phyloP scores from a whole-genome alignment of 192 early-diverging fungal genomes.

The Chytriomyces sp. region DNA sequence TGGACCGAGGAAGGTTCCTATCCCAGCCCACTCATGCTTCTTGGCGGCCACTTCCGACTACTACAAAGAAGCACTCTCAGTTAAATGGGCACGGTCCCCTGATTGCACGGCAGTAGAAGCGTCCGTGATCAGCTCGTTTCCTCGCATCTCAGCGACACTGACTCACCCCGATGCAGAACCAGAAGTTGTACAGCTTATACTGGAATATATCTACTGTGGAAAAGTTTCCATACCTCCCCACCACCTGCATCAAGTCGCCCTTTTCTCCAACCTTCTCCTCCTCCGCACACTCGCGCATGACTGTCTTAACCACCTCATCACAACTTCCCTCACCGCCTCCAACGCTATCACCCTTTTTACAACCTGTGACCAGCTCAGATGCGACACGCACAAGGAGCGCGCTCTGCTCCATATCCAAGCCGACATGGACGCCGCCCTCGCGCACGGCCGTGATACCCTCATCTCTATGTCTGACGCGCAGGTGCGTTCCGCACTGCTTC shows the following conservation, averaged over 20 bases:
- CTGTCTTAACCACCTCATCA: neutral
- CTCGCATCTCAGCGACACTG: neutral
- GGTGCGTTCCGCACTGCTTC: neutral
- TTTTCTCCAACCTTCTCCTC: neutral
- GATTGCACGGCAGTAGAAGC: neutral
- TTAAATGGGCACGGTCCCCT: neutral
- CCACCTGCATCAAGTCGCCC: neutral
- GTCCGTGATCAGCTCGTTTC: neutral
- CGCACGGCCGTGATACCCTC: neutral
- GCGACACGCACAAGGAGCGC: neutral
- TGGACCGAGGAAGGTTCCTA: neutral
- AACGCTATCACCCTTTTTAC: neutral
- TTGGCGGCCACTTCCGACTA: constrained; percentile 12
- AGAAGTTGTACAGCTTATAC: neutral
- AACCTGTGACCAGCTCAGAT: neutral
- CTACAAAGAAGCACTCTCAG: constrained; percentile 9
- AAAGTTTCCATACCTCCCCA: neutral
- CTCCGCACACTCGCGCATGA: neutral
- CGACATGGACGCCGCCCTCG: neutral
- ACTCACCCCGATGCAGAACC: neutral
- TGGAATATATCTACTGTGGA: neutral
- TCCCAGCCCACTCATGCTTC: constrained; percentile 2
- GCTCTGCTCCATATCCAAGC: neutral
- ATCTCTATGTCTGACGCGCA: neutral
- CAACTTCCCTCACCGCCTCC: neutral